phyloP scores from a whole-genome alignment of 192 early-diverging fungal genomes.

The Entomortierella beljakovae region DNA sequence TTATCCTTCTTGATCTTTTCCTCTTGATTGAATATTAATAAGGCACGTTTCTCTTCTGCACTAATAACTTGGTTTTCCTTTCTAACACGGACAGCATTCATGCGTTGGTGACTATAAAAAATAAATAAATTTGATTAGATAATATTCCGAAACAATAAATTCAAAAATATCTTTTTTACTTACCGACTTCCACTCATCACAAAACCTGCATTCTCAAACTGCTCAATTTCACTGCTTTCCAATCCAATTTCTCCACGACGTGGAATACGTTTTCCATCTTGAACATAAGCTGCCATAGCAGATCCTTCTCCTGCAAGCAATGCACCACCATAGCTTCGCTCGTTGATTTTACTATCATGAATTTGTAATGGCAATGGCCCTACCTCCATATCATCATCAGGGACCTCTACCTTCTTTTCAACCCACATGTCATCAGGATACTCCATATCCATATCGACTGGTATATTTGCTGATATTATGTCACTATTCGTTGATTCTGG shows the following conservation, averaged over 20 bases:
- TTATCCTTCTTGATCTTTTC: slow-evolving; percentile 91
- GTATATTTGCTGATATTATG: not conserved
- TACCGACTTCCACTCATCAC: slow-evolving; percentile 96
- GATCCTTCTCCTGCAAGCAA: slow-evolving; percentile 91
- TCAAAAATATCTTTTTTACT: slow-evolving; percentile 1
- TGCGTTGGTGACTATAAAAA: slow-evolving; percentile 76
- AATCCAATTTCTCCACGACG: slow-evolving; percentile 98
- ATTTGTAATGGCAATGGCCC: slow-evolving; percentile 74
- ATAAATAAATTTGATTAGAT: not conserved
- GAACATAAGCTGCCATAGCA: slow-evolving; percentile 90
- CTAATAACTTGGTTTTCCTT: slow-evolving; percentile 98
- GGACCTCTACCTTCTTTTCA: slow-evolving; percentile 70
- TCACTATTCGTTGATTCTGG: not conserved
- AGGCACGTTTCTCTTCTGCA: slow-evolving; percentile 91
- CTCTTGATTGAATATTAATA: slow-evolving; percentile 90
- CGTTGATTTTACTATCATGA: slow-evolving; percentile 69
- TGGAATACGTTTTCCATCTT: slow-evolving; percentile 94
- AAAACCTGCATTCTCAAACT: slow-evolving; percentile 88
- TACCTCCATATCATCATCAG: slow-evolving; percentile 72
- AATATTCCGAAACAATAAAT: not conserved
- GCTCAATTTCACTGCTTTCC: slow-evolving; percentile 83
- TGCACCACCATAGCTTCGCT: slow-evolving; percentile 83
- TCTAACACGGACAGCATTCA: slow-evolving; percentile 95
- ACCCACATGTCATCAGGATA: slow-evolving; percentile 68
- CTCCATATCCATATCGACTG: slow-evolving; percentile 50